Evolutionary conservation across 139 green algal species (phyloP), one percentile per base, ranked within the genome.

Genomic region (Chlamydomonas sphaeroides): DNA sequence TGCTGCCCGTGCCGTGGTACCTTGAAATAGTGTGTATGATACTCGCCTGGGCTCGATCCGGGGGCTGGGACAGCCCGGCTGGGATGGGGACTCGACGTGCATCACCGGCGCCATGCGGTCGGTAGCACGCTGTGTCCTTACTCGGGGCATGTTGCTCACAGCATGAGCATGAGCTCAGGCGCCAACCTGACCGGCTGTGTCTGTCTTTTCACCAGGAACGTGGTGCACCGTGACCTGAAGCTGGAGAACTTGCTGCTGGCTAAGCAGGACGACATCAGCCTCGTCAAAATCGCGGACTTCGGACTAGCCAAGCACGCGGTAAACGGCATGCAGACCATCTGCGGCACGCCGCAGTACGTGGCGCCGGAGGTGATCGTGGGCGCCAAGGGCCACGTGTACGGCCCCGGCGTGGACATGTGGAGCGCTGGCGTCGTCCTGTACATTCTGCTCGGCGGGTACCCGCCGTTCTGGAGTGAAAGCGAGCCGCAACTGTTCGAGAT

Each of bases 171-270:
- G n/a, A n/a, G n/a, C n/a, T n/a, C n/a, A n/a, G n/a, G n/a, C n/a
- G n/a, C n/a, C n/a, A n/a, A n/a, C n/a, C n/a, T n/a, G n/a, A n/a
- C n/a, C n/a, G n/a, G n/a, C n/a, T n/a, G n/a, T n/a, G n/a, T n/a
- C n/a, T n/a, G n/a, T n/a, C n/a, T n/a, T n/a, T n/a, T n/a, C n/a
- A n/a, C 21, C 90, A 95, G 92, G 45, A 88, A 89, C 25, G 90
- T 98, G 21, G 90, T 93, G 39, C 95, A 98, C 82, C 85, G 95
- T 5, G 95, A 98, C 80, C 86, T 98, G 18, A 99, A 99, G 92
- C 92, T 99, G 65, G 95, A 99, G 87, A 99, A 99, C 85, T 87
- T 99, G 68, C 88, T 99, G 73, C 87, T 99, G 49, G 78, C 89
- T 1, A 82, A 71, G 3, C 87, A 84, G 26, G 87, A 92, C 39